These are phyloP conservation scores for Aspergillus alliaceus DNA, from an alignment of 2,329 filamentous ascomycete species.

Conservation along the genomic window DNA sequence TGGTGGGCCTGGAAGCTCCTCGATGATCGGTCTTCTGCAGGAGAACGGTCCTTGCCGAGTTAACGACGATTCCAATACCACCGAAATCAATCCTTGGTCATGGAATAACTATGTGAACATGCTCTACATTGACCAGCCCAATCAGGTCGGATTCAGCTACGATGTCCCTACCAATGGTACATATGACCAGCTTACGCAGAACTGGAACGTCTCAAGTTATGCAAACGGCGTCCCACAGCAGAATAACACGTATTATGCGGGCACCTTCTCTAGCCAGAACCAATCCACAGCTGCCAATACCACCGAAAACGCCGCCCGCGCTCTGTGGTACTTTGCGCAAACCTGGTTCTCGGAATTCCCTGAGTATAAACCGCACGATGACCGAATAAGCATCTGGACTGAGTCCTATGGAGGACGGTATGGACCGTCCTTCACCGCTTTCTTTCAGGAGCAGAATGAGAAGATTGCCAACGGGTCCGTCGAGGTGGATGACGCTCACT, in stretches of 20 bases:
- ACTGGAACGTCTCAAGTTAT: slow-evolving; percentile 28
- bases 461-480: slow-evolving; percentile 36
- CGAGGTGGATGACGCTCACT: slow-evolving; percentile 26
- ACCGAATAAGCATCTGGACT: slow-evolving; percentile 48
- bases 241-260: slow-evolving; percentile 54
- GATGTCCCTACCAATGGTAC: slow-evolving; percentile 44
- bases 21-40: slow-evolving; percentile 57
- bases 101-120: slow-evolving; percentile 66
- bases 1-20: slow-evolving; percentile 60
- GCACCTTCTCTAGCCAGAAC: slow-evolving; percentile 52
- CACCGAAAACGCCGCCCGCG: slow-evolving; percentile 54
- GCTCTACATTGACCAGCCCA: slow-evolving; percentile 70
- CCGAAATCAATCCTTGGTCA: slow-evolving; percentile 57
- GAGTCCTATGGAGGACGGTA: slow-evolving; percentile 50
- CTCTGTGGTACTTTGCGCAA: slow-evolving; percentile 61
- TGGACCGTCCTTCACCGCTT: slow-evolving; percentile 41
- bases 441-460: slow-evolving; percentile 44
- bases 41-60: slow-evolving; percentile 56
- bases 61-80: slow-evolving; percentile 53
- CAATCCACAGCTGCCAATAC: slow-evolving; percentile 48
- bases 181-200: slow-evolving; percentile 27
- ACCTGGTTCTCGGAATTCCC: slow-evolving; percentile 65
- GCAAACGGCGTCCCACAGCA: slow-evolving; percentile 36
- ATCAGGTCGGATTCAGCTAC: slow-evolving; percentile 60
- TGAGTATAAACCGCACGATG: slow-evolving; percentile 59